phyloP scores from a whole-genome alignment of 441 rosid genomes.

The Viola pubescens region DNA sequence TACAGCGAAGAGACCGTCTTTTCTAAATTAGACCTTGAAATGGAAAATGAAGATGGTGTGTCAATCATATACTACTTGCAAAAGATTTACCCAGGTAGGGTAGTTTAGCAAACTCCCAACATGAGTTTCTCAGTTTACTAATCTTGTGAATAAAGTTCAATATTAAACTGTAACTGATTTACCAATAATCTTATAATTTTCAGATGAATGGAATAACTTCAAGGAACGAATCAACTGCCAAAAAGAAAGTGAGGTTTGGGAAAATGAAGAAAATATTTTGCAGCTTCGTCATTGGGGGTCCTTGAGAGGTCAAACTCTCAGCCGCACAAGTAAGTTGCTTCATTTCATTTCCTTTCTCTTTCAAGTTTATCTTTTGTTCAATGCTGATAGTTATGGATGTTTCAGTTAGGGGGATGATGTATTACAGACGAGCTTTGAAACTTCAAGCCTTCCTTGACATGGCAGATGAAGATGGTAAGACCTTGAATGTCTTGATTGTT shows the following conservation, averaged over 20 bases:
- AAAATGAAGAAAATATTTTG: slow-evolving; percentile 81
- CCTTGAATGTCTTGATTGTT: slow-evolving; percentile 7
- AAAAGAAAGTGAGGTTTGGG: slow-evolving; percentile 64
- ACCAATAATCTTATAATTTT: background rate
- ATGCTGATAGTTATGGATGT: slow-evolving; percentile 17
- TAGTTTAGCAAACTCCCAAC: slow-evolving; percentile 13
- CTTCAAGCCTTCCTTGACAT: slow-evolving; percentile 99
- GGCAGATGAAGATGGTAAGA: slow-evolving; percentile 78
- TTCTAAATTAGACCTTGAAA: slow-evolving; percentile 84
- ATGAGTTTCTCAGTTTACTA: background rate
- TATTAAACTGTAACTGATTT: slow-evolving; percentile 12
- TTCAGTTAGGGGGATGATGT: slow-evolving; percentile 99
- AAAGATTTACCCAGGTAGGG: slow-evolving; percentile 83
- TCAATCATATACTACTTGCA: slow-evolving; percentile 92
- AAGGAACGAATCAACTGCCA: slow-evolving; percentile 78
- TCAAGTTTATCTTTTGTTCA: slow-evolving; percentile 5
- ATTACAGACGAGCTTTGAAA: slow-evolving; percentile 89
- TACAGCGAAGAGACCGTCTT: slow-evolving; percentile 96
- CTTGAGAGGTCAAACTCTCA: slow-evolving; percentile 93
- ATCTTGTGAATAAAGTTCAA: slow-evolving; percentile 11
- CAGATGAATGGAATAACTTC: slow-evolving; percentile 98
- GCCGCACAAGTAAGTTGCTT: slow-evolving; percentile 57
- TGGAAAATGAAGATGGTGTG: slow-evolving; percentile 97
- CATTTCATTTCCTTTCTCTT: slow-evolving; percentile 6
- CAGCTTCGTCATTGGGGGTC: slow-evolving; percentile 99